Conservation (phyloP, 2,329 filamentous ascomycete genomes). For the Penicillium sp. region DNA sequence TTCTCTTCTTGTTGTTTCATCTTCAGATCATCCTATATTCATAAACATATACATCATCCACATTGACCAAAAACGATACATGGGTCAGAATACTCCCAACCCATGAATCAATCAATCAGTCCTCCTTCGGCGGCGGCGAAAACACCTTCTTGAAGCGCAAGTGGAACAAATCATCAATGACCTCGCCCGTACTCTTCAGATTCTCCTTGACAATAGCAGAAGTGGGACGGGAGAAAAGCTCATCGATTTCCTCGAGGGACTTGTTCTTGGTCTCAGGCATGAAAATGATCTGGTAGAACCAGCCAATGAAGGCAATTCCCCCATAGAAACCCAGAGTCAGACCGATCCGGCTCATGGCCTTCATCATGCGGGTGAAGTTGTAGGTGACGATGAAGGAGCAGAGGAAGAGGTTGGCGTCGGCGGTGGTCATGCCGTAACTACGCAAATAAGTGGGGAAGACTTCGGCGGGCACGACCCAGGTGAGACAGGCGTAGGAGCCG, state of each 20-base stretch:
- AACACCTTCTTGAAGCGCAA: constrained; percentile 45
- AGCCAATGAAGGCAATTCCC: constrained; percentile 61
- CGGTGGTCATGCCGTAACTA: constrained; percentile 64
- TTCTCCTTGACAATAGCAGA: constrained; percentile 55
- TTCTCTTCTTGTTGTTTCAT: too few species aligned
- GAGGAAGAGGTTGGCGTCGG: constrained; percentile 60
- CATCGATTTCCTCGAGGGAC: constrained; percentile 62
- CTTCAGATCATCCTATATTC: too few species aligned
- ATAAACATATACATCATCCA: too few species aligned
- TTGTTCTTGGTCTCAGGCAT: constrained; percentile 68
- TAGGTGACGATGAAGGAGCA: constrained; percentile 66
- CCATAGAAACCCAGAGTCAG: constrained; percentile 64
- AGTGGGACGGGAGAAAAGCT: constrained; percentile 57
- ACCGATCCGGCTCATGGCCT: constrained; percentile 56
- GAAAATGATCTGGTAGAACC: constrained; percentile 64
- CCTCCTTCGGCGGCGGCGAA: too few species aligned
- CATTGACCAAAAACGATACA: too few species aligned
- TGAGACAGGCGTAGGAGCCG: constrained; percentile 56
- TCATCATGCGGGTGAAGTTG: constrained; percentile 63
- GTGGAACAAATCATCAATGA: constrained; percentile 38
- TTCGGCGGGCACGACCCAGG: constrained; percentile 60
- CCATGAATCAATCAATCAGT: too few species aligned
- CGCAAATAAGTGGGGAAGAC: constrained; percentile 65
- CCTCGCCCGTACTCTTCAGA: constrained; percentile 37
- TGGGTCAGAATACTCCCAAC: too few species aligned